Conservation (phyloP, 192 early-diverging fungal genomes). For the Chytriomyces sp. region DNA sequence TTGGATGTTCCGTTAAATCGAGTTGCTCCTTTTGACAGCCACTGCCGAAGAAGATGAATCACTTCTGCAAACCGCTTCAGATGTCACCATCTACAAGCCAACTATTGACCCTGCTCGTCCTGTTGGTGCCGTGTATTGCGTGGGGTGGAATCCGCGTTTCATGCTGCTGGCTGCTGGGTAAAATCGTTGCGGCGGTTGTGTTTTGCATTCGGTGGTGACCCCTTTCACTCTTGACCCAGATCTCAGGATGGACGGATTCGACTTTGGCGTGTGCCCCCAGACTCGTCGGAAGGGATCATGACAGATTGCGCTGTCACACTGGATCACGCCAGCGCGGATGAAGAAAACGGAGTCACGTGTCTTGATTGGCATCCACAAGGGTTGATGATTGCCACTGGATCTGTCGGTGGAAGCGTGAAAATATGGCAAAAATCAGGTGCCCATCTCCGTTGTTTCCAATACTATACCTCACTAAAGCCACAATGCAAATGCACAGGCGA, state of each 20-base stretch:
- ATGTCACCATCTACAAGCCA: constrained; percentile 26
- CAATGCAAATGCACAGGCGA: constrained; percentile 48
- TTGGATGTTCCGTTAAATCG: neutral
- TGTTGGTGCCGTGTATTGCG: constrained; percentile 27
- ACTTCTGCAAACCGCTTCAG: constrained; percentile 6
- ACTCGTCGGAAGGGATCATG: constrained; percentile 47
- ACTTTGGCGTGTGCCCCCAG: constrained; percentile 79
- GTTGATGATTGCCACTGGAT: constrained; percentile 79
- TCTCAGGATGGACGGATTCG: constrained; percentile 85
- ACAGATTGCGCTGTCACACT: constrained; percentile 66
- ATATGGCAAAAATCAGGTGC: constrained; percentile 72
- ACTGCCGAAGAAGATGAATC: constrained; percentile 10
- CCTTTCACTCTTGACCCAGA: constrained; percentile 13
- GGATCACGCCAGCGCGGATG: constrained; percentile 36
- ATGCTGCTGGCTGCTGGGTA: constrained; percentile 81
- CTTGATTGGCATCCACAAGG: constrained; percentile 87
- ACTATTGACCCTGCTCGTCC: neutral
- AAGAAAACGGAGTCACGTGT: constrained; percentile 77
- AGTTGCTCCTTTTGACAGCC: neutral
- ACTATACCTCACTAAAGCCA: neutral
- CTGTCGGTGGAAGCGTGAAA: constrained; percentile 82
- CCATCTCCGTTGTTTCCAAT: neutral
- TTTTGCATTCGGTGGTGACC: neutral
- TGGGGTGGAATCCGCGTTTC: constrained; percentile 72
- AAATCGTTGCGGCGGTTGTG: neutral